A percentile compares a stretch with the other conserved stretches of the same genome.
Conservation (phyloP, 2,329 filamentous ascomycete genomes). For the Diplodia corticola region DNA sequence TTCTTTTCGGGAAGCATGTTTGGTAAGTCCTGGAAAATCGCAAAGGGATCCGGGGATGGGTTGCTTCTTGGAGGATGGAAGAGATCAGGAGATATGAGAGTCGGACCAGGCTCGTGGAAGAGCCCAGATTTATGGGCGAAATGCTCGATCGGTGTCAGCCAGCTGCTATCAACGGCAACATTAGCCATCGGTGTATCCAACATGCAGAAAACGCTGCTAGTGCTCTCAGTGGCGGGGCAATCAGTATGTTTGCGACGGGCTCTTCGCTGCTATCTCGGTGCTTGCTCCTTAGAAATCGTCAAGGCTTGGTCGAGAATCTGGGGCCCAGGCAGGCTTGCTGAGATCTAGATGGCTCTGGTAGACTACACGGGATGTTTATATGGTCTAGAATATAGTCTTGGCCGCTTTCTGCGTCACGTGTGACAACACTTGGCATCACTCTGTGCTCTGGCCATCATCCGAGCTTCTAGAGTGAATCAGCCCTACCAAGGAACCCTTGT, state of each 20-base stretch:
- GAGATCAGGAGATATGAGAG: not conserved
- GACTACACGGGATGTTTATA: not conserved
- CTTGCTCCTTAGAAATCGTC: not conserved
- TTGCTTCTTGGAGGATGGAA: not conserved
- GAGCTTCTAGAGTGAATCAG: not conserved
- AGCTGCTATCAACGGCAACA: not conserved
- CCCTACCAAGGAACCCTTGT: slow-evolving; percentile 10
- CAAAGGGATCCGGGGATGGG: not conserved
- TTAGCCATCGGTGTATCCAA: slow-evolving; percentile 10
- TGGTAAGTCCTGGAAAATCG: not conserved
- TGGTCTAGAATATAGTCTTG: not conserved
- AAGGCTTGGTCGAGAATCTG: not conserved
- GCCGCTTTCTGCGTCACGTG: not conserved
- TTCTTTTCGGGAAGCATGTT: slow-evolving; percentile 28
- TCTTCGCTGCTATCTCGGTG: not conserved
- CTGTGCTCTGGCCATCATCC: not conserved
- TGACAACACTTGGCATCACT: not conserved
- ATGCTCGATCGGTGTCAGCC: not conserved
- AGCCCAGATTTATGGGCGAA: slow-evolving; percentile 14
- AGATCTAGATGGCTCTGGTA: slow-evolving; percentile 11
- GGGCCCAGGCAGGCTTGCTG: not conserved
- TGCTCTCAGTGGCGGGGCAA: not conserved
- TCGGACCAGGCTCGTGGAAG: slow-evolving; percentile 2
- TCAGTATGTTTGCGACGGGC: slow-evolving; percentile 6
- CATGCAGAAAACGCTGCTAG: slow-evolving; percentile 5